Base-by-base conservation (phyloP, 345 rosid species). In the Eutrema heterophyllum region DNA sequence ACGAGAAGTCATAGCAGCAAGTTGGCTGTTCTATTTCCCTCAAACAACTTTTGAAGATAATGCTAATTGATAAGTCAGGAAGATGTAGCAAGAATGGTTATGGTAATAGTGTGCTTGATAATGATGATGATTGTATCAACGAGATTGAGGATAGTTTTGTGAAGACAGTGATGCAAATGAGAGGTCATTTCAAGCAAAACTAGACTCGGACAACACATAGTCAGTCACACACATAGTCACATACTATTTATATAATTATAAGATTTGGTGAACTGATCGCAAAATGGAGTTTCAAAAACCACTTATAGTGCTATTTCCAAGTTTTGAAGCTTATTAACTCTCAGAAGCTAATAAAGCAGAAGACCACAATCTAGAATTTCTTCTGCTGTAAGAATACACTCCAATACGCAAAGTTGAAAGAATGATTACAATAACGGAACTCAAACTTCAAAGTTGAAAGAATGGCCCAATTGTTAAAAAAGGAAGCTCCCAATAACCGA, bases 371-470 rank as follows among this genome's bases (percentile, higher is more conserved):
- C 69, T 51, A 51, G 55, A 33, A 53, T 40, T 68, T 60, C 79
- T 68, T 68, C 79, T 52, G 74, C 79, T 33, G 54, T 44, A 60
- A 60, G 74, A 75, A 75, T 75, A 43, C 69, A 68, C 24, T 68
- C 64, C 64, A 53, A 75, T 68, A 68, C 43, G 64, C 61, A 68
- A 75, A 67, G 70, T 61, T 61, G 70, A 75, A 75, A 68, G 79
- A 75, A 75, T 75, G 74, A 75, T 75, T 53, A 68, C 79, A 74
- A 48, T 56, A 57, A 27, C 57, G 57, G 70, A 68, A 43, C 74
- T 75, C 74, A 75, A 27, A 68, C 74, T 61, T 68, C 79, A 68
- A 61, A 60, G 51, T 46, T 68, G 50, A 75, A 60, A 75, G 64
- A 75, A 75, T 75, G 73, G 16, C 49, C 72, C 72, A 50, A 56